Base-by-base conservation (phyloP, 106 monocot genomes). In the Dioscorea zingiberensis region DNA sequence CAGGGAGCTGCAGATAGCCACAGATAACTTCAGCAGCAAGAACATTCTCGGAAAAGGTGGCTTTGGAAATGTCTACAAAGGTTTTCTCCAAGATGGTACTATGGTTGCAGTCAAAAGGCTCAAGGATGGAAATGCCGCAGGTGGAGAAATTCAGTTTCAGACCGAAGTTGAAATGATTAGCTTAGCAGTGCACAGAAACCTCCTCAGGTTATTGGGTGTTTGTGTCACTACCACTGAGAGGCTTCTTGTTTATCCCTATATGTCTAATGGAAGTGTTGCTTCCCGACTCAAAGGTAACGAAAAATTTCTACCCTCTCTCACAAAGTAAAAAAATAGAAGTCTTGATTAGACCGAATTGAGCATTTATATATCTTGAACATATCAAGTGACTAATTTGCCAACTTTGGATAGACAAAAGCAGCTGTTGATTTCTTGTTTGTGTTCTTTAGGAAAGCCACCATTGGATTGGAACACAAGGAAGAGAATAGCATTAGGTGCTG, bases 61-160 rank as follows among this genome's bases (percentile, higher is more conserved):
- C 14, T 87, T 87, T 59, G 87, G 87, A 21, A 80, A 80, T 70
- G 87, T 87, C 17, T 87, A 87, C 68, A 83, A 67, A 48, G 87
- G 87, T 21, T 66, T 64, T 60, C 62, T 75, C 23, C 48, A 53
- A 16, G 74, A 75, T 62, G 74, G 74, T 48, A 61, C 76, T 18
- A 47, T 81, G 46, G 76, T 81, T 16, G 81, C 81, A 11, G 76
- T 76, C 11, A 81, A 81, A 49, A 76, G 76, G 48, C 62, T 81
- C 25, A 81, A 76, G 54, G 81, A 81, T 55, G 75, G 74, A 19
- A 59, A 71, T 16, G 71, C 67, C 15, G 60, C 71, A 26, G 76
- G 76, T 26, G 81, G 81, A 21, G 81, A 81, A 48, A 65, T 75
- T 57, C 81, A 81, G 23, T 75, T 75, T 62, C 74, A 68, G 59